Evolutionary conservation across 306 rosid genomes (phyloP), one percentile per base, ranked within the genome.

Genomic region (Vigna nakashimae): DNA sequence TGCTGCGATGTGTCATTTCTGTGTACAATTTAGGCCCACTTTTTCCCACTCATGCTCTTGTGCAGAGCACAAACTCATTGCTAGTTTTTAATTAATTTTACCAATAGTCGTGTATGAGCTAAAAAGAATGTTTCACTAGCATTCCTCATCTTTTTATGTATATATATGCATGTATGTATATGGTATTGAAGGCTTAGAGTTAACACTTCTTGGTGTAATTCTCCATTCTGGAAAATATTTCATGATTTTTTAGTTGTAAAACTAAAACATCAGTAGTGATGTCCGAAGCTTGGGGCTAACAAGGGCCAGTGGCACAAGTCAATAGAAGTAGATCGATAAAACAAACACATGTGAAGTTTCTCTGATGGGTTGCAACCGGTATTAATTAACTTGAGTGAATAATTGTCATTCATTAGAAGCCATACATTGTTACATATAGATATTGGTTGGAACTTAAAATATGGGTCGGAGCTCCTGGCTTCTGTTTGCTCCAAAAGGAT

Each of bases 381-480:
- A 38, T 57, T 70, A 59, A 80, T 22, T 5, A 58, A 56, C 13
- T 48, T 76, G 63, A 22, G 53, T n/a, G n/a, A 51, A 34, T 46
- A 36, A 60, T 53, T 53, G 63, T 65, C 28, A 52, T 67, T 65
- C 15, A 32, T 69, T 45, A 36, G 60, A 0, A n/a, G 46, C 50
- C 57, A 34, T 55, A 32, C 59, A 36, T 15, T 55, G 65, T 73
- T 40, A 36, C 18, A 17, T 73, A 72, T 73, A 72, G 62, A 69
- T 68, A n/a, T 56, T 57, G 7, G 46, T 59, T 73, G 70, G 72
- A 56, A 73, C 62, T 63, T 68, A 48, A 20, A 67, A 67, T 40
- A 51, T 58, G 49, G 71, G 17, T 64, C 32, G 42, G 71, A 55
- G 84, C 68, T 71, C 62, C 77, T 71, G 76, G 59, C 24, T 71